Percentiles rank a stretch among this genome's conserved stretches.
These are phyloP conservation scores for Mycena kentingensis DNA, from an alignment of 768 basidiomycete species.

Conservation along the genomic window DNA sequence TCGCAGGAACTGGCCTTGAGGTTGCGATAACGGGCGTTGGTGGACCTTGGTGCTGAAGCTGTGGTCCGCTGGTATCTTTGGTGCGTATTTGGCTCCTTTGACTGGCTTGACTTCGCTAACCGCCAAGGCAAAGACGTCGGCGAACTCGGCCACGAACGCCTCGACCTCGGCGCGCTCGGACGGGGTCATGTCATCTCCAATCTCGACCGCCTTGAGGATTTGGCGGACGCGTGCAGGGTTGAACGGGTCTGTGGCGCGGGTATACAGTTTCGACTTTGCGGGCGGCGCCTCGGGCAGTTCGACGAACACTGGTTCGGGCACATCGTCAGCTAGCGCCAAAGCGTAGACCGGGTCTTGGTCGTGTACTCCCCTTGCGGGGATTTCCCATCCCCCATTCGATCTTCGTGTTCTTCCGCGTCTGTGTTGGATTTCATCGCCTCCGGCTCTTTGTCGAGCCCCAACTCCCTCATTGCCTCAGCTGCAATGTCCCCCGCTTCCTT, in stretches of 20 bases:
- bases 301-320: neutral
- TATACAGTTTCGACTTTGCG: conserved; percentile 17
- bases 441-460: neutral
- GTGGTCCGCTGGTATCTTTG: conserved; percentile 32
- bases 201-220: conserved; percentile 23
- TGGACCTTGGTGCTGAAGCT: conserved; percentile 35
- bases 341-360: neutral
- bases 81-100: conserved; percentile 31
- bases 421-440: neutral
- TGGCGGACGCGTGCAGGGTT: conserved; percentile 23
- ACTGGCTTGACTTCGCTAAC: conserved; percentile 40
- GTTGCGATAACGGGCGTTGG: conserved; percentile 33
- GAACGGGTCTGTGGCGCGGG: conserved; percentile 28
- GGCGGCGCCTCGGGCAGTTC: neutral
- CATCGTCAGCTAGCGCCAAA: neutral
- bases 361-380: conserved; percentile 12
- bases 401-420: neutral
- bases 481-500: neutral
- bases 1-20: conserved; percentile 35
- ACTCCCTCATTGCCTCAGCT: neutral
- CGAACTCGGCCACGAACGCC: conserved; percentile 30
- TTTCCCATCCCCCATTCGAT: conserved; percentile 1
- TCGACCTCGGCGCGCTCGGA: conserved; percentile 27
- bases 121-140: conserved; percentile 42
- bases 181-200: conserved; percentile 33